A percentile compares a stretch with the other conserved stretches of the same genome.
These are phyloP conservation scores for Cryptococcus wingfieldii DNA, from an alignment of 1,284 basidiomycete genomes.

Conservation along the genomic window DNA sequence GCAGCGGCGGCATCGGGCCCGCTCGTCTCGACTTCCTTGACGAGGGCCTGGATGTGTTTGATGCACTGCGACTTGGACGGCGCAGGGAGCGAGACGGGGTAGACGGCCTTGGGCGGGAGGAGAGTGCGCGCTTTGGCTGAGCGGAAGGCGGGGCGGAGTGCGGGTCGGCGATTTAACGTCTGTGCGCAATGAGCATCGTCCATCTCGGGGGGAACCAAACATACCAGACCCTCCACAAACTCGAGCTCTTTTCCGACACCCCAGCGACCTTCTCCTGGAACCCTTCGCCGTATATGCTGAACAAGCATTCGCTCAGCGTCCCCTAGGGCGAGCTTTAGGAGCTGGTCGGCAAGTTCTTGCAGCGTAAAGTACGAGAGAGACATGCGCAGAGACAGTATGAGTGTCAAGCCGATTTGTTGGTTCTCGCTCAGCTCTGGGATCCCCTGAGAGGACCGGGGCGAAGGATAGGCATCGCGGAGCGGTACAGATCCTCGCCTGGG, in stretches of 20 bases:
- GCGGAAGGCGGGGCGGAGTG: conserved; percentile 42
- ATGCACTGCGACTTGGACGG: conserved; percentile 42
- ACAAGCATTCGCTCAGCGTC: conserved; percentile 45
- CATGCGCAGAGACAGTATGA: conserved; percentile 45
- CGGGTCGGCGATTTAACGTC: conserved; percentile 33
- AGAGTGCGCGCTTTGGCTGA: conserved; percentile 42
- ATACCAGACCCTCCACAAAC: conserved; percentile 38
- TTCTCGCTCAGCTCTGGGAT: conserved; percentile 26
- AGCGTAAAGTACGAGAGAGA: conserved; percentile 45
- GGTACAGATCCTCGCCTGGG: conserved; percentile 2
- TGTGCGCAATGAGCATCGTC: conserved; percentile 4
- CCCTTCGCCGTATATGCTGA: conserved; percentile 41
- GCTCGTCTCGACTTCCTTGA: conserved; percentile 26
- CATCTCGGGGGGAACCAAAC: conserved; percentile 4
- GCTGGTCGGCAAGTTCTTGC: conserved; percentile 37
- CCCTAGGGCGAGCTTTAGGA: conserved; percentile 29
- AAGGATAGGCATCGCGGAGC: conserved; percentile 8
- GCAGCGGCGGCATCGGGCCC: conserved; percentile 12
- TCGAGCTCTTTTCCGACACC: conserved; percentile 44
- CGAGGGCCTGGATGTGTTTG: conserved; percentile 31
- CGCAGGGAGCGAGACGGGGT: conserved; percentile 40
- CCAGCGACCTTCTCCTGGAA: conserved; percentile 43
- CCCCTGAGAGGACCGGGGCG: neutral
- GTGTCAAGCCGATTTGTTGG: conserved; percentile 33
- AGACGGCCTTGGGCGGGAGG: conserved; percentile 27